Percentiles rank a stretch among this genome's conserved stretches.
Evolutionary conservation across 179 eudicot species (phyloP).

Genomic region (Beta corolliflora): DNA sequence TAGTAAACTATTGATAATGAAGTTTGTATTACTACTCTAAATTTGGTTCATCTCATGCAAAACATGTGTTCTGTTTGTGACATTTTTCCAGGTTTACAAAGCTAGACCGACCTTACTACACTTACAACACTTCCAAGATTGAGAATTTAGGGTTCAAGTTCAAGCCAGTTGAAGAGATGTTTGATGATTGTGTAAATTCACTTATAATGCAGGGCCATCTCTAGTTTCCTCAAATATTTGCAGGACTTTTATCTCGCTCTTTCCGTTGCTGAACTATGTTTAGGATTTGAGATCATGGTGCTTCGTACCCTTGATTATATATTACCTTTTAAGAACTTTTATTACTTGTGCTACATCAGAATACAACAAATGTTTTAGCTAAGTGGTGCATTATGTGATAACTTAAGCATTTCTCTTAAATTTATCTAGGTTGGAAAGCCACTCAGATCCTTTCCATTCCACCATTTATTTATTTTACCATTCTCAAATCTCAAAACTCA

Average conservation of each 20-base stretch:
- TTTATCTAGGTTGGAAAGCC: no score
- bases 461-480: no score
- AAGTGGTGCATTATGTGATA: background rate
- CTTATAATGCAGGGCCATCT: constrained; percentile 70
- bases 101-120: constrained; percentile 66
- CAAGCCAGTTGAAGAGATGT: constrained; percentile 86
- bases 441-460: no score
- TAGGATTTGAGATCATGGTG: background rate
- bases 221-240: background rate
- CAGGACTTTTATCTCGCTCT: no score
- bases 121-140: constrained; percentile 64
- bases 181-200: constrained; percentile 71
- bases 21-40: no score
- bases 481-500: no score
- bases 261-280: background rate
- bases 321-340: background rate
- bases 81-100: constrained; percentile 56
- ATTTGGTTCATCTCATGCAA: background rate
- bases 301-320: background rate
- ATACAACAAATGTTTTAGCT: background rate
- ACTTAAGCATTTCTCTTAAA: no score
- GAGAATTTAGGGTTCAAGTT: constrained; percentile 78
- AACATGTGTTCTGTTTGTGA: background rate
- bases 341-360: background rate
- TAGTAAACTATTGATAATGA: no score